Percentiles rank a stretch among this genome's conserved stretches.
Conservation (phyloP, 768 basidiomycete species). For the Pleurotus platypus region DNA sequence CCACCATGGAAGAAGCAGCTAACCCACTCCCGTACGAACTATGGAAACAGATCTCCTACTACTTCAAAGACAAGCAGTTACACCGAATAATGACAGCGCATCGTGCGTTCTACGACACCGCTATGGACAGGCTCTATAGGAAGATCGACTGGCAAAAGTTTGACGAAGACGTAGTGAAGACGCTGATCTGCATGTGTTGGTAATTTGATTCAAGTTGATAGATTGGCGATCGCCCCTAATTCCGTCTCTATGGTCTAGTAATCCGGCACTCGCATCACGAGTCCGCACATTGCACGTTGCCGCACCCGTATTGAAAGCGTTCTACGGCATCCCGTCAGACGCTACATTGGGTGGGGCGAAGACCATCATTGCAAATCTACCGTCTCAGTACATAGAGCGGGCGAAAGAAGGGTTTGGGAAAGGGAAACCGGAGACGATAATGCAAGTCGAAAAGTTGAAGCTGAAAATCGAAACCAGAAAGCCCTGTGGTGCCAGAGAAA, state of each 20-base stretch:
- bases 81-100: background rate
- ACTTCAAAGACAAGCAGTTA: background rate
- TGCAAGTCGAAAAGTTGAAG: background rate
- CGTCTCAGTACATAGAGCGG: background rate
- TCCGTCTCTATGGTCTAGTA: background rate
- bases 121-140: background rate
- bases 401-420: too few species aligned
- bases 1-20: background rate
- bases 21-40: background rate
- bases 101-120: background rate
- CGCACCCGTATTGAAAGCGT: background rate
- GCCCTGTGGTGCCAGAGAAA: background rate
- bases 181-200: background rate
- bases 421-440: too few species aligned
- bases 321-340: background rate
- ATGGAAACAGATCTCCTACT: constrained; percentile 1
- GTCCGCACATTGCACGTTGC: background rate
- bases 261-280: background rate
- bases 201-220: background rate
- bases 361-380: background rate
- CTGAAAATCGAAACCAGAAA: background rate
- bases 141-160: background rate
- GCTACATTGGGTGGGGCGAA: background rate
- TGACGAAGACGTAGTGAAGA: background rate
- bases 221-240: too few species aligned